These are phyloP conservation scores for Nigrograna mackinnonii DNA, from an alignment of 2,329 filamentous ascomycete species.

Conservation along the genomic window DNA sequence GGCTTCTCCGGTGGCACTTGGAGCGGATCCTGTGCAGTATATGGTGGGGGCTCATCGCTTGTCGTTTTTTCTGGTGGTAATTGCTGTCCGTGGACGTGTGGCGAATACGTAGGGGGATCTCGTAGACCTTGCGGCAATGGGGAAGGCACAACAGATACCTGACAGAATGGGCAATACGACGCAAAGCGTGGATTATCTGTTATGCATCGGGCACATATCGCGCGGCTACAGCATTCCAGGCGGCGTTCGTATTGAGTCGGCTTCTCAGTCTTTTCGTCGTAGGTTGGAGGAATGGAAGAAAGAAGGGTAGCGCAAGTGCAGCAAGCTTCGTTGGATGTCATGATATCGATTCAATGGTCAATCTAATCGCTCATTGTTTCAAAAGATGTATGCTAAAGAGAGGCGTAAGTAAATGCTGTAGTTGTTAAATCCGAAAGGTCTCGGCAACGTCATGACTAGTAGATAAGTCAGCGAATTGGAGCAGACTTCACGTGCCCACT, in stretches of 20 bases:
- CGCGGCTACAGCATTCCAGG: conserved; percentile 69
- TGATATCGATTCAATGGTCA: conserved; percentile 6
- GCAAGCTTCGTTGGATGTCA: conserved; percentile 54
- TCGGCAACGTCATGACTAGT: conserved; percentile 9
- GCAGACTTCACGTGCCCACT: conserved; percentile 3
- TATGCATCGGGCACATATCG: conserved; percentile 74
- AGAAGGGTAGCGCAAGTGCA: conserved; percentile 72
- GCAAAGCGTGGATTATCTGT: conserved; percentile 70
- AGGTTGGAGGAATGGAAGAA: conserved; percentile 55
- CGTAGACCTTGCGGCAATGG: conserved; percentile 66
- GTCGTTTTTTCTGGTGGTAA: conserved; percentile 12
- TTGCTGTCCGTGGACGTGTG: conserved; percentile 34
- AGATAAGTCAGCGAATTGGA: neutral
- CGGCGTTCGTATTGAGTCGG: conserved; percentile 62
- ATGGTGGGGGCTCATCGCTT: conserved; percentile 49
- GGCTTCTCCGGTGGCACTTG: conserved; percentile 35
- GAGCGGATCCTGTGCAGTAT: conserved; percentile 38
- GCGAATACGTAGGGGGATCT: conserved; percentile 69
- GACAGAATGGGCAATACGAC: conserved; percentile 74
- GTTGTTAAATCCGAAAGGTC: too few relatives aligned
- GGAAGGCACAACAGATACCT: conserved; percentile 66
- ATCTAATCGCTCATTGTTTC: too few relatives aligned
- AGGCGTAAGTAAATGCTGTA: too few relatives aligned
- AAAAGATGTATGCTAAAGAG: neutral
- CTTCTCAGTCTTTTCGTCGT: conserved; percentile 63